Conservation (phyloP, 495 filamentous ascomycete genomes). For the Neurospora terricola region DNA sequence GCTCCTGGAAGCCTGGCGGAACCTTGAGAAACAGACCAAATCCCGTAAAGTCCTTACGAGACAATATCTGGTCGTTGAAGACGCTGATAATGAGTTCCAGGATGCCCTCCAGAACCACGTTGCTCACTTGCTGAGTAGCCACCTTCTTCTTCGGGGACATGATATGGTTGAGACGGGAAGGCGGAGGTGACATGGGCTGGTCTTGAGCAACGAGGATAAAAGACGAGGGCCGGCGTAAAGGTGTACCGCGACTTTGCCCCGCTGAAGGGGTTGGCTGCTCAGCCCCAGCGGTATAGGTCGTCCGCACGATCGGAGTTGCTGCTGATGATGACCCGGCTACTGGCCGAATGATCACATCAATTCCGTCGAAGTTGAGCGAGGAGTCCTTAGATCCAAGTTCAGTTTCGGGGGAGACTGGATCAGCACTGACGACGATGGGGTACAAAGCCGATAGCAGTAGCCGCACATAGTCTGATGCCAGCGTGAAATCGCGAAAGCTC, state of each 20-base stretch:
- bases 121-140: slow-evolving; percentile 44
- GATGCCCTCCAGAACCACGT: slow-evolving; percentile 63
- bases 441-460: slow-evolving; percentile 69
- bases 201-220: slow-evolving; percentile 77
- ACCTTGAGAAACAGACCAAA: slow-evolving; percentile 83
- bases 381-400: slow-evolving; percentile 75
- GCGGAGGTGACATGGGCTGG: slow-evolving; percentile 41
- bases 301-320: slow-evolving; percentile 58
- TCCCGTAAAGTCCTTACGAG: slow-evolving; percentile 81
- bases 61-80: slow-evolving; percentile 72
- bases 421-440: slow-evolving; percentile 74
- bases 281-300: slow-evolving; percentile 48
- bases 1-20: slow-evolving; percentile 83
- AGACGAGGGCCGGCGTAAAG: slow-evolving; percentile 67
- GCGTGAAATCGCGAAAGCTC: slow-evolving; percentile 70
- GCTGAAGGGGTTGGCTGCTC: slow-evolving; percentile 26
- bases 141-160: slow-evolving; percentile 47
- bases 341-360: slow-evolving; percentile 72
- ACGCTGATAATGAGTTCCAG: slow-evolving; percentile 65
- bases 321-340: slow-evolving; percentile 45
- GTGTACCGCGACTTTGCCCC: slow-evolving; percentile 40
- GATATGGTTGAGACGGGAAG: slow-evolving; percentile 51
- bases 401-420: slow-evolving; percentile 67
- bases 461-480: slow-evolving; percentile 66
- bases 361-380: slow-evolving; percentile 72